These are phyloP conservation scores for Cryptococcus sp. DNA, from an alignment of 1,284 basidiomycete species.

Conservation along the genomic window DNA sequence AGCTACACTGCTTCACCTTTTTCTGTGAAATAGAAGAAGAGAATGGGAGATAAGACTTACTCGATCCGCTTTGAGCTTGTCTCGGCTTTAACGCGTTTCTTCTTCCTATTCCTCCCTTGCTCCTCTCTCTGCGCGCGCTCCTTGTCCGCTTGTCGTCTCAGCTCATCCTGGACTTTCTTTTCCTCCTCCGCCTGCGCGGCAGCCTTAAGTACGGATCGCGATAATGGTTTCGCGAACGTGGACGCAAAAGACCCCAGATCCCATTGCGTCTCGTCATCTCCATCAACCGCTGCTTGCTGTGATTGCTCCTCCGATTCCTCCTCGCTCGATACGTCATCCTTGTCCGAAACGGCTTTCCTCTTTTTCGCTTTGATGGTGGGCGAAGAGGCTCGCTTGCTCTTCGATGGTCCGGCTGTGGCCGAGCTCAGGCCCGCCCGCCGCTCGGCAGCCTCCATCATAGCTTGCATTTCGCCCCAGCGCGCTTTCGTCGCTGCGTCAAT, in stretches of 20 bases:
- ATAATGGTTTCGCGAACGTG: constrained; percentile 20
- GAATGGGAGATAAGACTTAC: constrained; percentile 11
- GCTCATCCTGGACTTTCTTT: constrained; percentile 3
- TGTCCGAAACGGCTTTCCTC: constrained; percentile 2
- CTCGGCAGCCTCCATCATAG: constrained; percentile 43
- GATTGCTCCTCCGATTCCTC: constrained; percentile 3
- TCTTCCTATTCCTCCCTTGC: constrained; percentile 15
- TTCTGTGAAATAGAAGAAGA: background rate
- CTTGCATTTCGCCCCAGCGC: constrained; percentile 38
- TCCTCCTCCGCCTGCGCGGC: constrained; percentile 20
- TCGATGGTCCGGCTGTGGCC: constrained; percentile 12
- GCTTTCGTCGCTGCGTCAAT: constrained; percentile 24
- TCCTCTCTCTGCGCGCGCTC: constrained; percentile 2
- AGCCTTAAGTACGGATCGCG: constrained; percentile 13
- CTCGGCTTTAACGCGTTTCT: constrained; percentile 18
- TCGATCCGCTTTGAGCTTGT: constrained; percentile 12
- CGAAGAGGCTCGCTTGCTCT: background rate
- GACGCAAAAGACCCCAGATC: constrained; percentile 12
- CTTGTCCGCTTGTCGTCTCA: background rate
- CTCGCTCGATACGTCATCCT: background rate
- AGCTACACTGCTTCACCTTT: background rate
- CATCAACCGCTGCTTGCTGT: constrained; percentile 9
- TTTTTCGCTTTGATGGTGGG: constrained; percentile 5
- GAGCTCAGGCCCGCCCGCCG: constrained; percentile 17
- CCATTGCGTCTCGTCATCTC: constrained; percentile 21